These are phyloP conservation scores for Porogramme epimiltina DNA, from an alignment of 1,284 basidiomycete genomes.

Conservation along the genomic window DNA sequence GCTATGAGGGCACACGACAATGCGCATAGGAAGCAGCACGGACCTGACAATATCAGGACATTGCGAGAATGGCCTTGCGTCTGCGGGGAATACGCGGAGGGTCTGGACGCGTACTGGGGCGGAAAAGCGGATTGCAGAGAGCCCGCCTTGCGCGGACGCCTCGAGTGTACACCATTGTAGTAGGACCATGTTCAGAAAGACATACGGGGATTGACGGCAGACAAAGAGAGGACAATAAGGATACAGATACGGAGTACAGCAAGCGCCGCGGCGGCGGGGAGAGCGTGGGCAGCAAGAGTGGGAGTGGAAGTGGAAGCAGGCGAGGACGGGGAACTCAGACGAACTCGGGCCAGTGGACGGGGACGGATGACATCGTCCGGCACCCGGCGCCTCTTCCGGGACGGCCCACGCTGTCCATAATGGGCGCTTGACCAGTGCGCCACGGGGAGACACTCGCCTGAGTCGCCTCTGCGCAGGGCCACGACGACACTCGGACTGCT, in stretches of 20 bases:
- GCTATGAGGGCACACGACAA: slow-evolving; percentile 7
- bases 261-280: not conserved
- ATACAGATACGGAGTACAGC: not conserved
- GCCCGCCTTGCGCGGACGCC: slow-evolving; percentile 54
- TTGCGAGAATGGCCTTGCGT: slow-evolving; percentile 58
- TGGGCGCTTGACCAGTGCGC: slow-evolving; percentile 14
- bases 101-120: slow-evolving; percentile 62
- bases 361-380: slow-evolving; percentile 16
- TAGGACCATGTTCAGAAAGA: slow-evolving; percentile 35
- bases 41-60: slow-evolving; percentile 65
- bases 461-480: slow-evolving; percentile 15
- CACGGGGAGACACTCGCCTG: too few relatives aligned
- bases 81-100: slow-evolving; percentile 64
- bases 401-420: slow-evolving; percentile 9
- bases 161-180: slow-evolving; percentile 70
- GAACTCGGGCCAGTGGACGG: not conserved
- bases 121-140: slow-evolving; percentile 69
- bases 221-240: not conserved
- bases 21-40: slow-evolving; percentile 29
- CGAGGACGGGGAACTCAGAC: not conserved
- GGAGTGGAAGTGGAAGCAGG: not conserved
- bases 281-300: not conserved
- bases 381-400: slow-evolving; percentile 5
- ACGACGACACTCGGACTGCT: slow-evolving; percentile 16
- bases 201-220: slow-evolving; percentile 1